These are phyloP conservation scores for Alternaria solani DNA, from an alignment of 2,329 filamentous ascomycete genomes.

Conservation along the genomic window DNA sequence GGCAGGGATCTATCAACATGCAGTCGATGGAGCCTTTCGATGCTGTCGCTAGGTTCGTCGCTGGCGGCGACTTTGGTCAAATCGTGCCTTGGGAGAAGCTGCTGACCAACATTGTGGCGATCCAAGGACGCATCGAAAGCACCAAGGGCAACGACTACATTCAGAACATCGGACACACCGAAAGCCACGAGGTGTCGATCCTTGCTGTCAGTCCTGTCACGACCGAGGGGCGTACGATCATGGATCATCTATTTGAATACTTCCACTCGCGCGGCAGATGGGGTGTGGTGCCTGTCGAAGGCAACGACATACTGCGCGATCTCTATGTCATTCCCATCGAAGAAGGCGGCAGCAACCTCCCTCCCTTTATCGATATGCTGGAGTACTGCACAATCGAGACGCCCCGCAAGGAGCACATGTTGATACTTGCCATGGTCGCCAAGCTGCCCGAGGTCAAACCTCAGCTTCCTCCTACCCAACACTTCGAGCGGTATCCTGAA, in stretches of 20 bases:
- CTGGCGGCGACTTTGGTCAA: conserved; percentile 77
- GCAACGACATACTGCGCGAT: conserved; percentile 83
- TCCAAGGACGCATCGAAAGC: conserved; percentile 82
- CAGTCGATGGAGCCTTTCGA: conserved; percentile 77
- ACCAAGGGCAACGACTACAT: conserved; percentile 90
- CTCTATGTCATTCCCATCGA: conserved; percentile 90
- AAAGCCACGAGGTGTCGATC: conserved; percentile 83
- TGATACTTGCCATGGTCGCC: conserved; percentile 87
- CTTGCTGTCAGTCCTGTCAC: conserved; percentile 73
- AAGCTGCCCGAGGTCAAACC: conserved; percentile 48
- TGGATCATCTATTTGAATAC: conserved; percentile 84
- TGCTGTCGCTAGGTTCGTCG: conserved; percentile 82
- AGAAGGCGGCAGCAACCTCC: conserved; percentile 71
- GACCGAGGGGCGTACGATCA: conserved; percentile 65
- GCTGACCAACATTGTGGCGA: conserved; percentile 72
- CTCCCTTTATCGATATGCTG: conserved; percentile 89
- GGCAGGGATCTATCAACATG: conserved; percentile 65
- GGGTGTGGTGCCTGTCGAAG: conserved; percentile 72
- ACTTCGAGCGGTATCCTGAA: conserved; percentile 34
- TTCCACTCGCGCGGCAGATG: conserved; percentile 84
- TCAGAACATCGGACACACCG: conserved; percentile 82
- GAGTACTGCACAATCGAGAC: conserved; percentile 81
- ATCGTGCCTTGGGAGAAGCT: conserved; percentile 77
- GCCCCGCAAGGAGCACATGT: conserved; percentile 74
- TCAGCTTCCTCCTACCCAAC: conserved; percentile 36